These are phyloP conservation scores for Monosporascus sp. DNA, from an alignment of 2,329 filamentous ascomycete genomes.

Conservation along the genomic window DNA sequence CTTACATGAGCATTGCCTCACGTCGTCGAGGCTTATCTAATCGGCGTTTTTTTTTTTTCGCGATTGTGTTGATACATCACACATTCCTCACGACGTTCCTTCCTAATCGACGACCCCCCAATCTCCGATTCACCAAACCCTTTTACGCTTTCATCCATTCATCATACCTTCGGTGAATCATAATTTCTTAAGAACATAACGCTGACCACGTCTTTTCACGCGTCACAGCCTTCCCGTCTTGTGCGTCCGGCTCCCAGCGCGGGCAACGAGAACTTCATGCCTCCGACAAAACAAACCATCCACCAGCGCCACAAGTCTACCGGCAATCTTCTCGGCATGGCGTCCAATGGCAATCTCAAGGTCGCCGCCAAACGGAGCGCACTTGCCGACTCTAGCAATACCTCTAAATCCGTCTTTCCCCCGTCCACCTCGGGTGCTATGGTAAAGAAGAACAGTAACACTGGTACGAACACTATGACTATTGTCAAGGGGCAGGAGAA, in stretches of 20 bases:
- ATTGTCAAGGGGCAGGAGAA: slow-evolving; percentile 41
- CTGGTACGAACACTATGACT: slow-evolving; percentile 13
- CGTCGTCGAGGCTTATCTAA: neutral
- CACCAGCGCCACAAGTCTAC: slow-evolving; percentile 82
- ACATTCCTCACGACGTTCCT: too few relatives aligned
- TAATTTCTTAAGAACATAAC: neutral
- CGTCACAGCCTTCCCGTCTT: slow-evolving; percentile 62
- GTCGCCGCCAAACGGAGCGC: slow-evolving; percentile 67
- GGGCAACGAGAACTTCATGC: slow-evolving; percentile 64
- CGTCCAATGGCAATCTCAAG: slow-evolving; percentile 52
- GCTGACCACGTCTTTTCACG: slow-evolving; percentile 12
- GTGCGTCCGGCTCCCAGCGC: slow-evolving; percentile 52
- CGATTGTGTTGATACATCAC: too few relatives aligned
- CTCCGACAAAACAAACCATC: slow-evolving; percentile 52
- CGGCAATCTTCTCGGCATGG: slow-evolving; percentile 48
- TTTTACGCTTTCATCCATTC: neutral
- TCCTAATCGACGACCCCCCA: too few relatives aligned
- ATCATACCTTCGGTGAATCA: neutral
- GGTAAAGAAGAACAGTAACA: slow-evolving; percentile 26
- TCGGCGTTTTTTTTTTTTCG: neutral
- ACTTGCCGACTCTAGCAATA: slow-evolving; percentile 80
- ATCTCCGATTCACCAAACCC: too few relatives aligned
- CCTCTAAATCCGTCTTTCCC: slow-evolving; percentile 30
- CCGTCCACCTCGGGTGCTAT: slow-evolving; percentile 15
- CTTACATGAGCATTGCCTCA: neutral